These are phyloP conservation scores for Suhomyces prunicola DNA, from an alignment of 805 yeast species.

Conservation along the genomic window DNA sequence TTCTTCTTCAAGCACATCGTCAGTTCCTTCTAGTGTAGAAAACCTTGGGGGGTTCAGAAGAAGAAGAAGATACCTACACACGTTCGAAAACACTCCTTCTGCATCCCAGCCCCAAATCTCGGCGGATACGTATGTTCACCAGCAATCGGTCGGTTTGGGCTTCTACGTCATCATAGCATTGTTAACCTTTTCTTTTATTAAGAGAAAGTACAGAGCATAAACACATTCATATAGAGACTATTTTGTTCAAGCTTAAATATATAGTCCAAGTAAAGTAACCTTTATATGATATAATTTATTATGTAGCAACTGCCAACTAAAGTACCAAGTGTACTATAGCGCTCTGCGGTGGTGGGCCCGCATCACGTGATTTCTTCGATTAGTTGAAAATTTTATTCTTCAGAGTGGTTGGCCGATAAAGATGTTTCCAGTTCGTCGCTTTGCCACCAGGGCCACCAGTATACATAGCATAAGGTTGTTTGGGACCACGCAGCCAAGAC, in stretches of 20 bases:
- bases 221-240: too few species aligned
- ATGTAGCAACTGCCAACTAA: too few species aligned
- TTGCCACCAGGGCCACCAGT: slow-evolving; percentile 3
- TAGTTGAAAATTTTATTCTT: neutral
- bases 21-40: slow-evolving; percentile 20
- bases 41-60: slow-evolving; percentile 8
- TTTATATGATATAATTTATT: too few species aligned
- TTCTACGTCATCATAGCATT: slow-evolving; percentile 16
- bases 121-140: neutral
- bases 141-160: slow-evolving; percentile 18
- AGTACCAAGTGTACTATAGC: too few species aligned
- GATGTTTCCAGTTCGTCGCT: neutral
- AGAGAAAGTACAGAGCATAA: slow-evolving; percentile 2
- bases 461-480: slow-evolving; percentile 10
- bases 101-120: neutral
- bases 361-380: neutral
- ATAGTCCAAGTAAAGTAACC: too few species aligned
- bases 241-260: too few species aligned
- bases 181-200: slow-evolving; percentile 16
- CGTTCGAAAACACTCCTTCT: neutral
- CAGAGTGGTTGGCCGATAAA: neutral
- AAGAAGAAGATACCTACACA: neutral
- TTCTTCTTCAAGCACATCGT: slow-evolving; percentile 8
- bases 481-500: slow-evolving; percentile 10
- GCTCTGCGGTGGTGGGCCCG: too few species aligned